Conservation (phyloP, 139 green algal genomes). For the Chlorella sp. region DNA sequence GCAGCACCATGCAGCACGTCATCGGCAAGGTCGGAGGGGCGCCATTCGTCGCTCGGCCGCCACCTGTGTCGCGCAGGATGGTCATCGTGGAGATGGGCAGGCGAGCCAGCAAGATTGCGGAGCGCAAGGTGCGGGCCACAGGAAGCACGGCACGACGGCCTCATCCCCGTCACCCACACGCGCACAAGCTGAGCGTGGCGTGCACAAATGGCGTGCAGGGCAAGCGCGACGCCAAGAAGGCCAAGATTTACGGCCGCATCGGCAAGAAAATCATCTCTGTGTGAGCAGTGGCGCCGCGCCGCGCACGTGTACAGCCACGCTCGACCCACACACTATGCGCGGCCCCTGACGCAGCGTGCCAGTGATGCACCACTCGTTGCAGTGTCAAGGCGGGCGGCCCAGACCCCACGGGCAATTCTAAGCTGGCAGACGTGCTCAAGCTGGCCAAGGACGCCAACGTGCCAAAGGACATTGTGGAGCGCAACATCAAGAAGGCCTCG, state of each 20-base stretch:
- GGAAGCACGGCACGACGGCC: neutral
- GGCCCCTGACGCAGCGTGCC: no score
- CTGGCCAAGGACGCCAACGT: conserved; percentile 67
- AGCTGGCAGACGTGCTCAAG: conserved; percentile 52
- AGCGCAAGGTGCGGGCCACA: conserved; percentile 44
- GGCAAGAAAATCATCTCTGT: conserved; percentile 84
- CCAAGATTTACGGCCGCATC: conserved; percentile 83
- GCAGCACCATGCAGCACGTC: no score
- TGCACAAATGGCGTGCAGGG: conserved; percentile 24
- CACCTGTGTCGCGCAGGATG: no score
- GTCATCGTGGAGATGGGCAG: conserved; percentile 44
- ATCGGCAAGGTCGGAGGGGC: no score
- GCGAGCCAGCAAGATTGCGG: conserved; percentile 67
- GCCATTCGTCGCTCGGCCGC: no score
- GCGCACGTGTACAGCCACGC: no score
- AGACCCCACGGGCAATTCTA: conserved; percentile 63
- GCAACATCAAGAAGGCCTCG: conserved; percentile 82
- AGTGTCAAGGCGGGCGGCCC: conserved; percentile 70
- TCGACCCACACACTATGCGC: no score
- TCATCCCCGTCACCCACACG: neutral
- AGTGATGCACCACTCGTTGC: no score
- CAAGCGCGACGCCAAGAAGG: conserved; percentile 63
- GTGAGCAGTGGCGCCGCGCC: conserved; percentile 24
- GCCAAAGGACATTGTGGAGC: conserved; percentile 84
- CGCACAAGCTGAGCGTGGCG: neutral